Evolutionary conservation across 2,329 filamentous ascomycete genomes (phyloP), one percentile per base, ranked within the genome.

Genomic region (Rhinocladiella similis): DNA sequence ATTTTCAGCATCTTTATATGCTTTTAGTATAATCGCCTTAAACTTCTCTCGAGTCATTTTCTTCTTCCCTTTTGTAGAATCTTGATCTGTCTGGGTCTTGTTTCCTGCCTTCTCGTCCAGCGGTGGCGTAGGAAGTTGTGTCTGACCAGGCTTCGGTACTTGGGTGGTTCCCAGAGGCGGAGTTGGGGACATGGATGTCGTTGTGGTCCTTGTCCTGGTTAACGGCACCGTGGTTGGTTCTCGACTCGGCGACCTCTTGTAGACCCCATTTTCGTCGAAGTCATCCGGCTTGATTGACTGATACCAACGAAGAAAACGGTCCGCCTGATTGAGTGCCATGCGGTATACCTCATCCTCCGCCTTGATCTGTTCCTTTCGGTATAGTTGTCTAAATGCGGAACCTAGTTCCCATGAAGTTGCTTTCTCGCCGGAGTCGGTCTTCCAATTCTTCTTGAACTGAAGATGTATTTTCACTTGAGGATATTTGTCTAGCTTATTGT

Each of bases 401-500:
- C 41, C 41, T 12, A 43, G 22, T 43, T 43, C 41, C 41, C 41
- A 43, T 43, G 16, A 22, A 43, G 41, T 43, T 18, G 13, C 22
- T 25, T 25, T 25, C 22, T 25, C 22, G 22, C 4, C 22, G 22
- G 22, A 43, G 22, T 43, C 13, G 41, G 41, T 19, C n/a, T 22
- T 43, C 22, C 22, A 25, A 25, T 25, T 47, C 18, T 22, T 47
- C 45, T 27, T 18, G 59, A 63, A 36, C 42, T 55, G 5, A 36
- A 48, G 13, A 12, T 43, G 14, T 50, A 13, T 27, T 12, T 38
- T 9, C n/a, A 25, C n/a, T 49, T 45, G 18, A 27, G n/a, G 54
- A 39, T 43, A 51, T 54, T 22, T 57, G 18, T 41, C 18, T 16
- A 43, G 35, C 12, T 10, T 20, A 2, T 10, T 25, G 45, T 47